Evolutionary conservation across 2,329 filamentous ascomycete genomes (phyloP).

Genomic region (Ophiocordyceps camponoti-floridani): DNA sequence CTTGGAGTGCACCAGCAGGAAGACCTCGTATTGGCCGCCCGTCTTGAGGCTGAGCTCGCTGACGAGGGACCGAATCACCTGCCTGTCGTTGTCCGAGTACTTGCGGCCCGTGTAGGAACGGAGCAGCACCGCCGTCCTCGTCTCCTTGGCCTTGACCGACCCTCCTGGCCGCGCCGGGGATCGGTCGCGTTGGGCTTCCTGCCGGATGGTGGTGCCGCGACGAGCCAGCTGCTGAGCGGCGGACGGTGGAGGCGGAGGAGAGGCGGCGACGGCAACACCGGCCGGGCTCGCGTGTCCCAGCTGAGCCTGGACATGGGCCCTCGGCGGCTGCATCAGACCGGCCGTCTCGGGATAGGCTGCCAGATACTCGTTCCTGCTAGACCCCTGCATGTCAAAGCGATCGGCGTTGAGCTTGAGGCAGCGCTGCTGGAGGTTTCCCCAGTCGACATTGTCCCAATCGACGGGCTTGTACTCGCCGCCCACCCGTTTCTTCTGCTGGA

Average conservation of each 20-base stretch:
- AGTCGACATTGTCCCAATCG: constrained; percentile 48
- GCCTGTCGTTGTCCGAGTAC: constrained; percentile 64
- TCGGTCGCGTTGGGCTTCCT: background rate
- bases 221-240: background rate
- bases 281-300: background rate
- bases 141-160: constrained; percentile 13
- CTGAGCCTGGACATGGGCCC: constrained; percentile 2
- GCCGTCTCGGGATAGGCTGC: constrained; percentile 20
- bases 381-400: constrained; percentile 33
- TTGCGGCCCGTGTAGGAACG: constrained; percentile 58
- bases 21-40: constrained; percentile 67
- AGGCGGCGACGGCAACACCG: no score
- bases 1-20: constrained; percentile 65
- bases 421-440: constrained; percentile 50
- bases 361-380: constrained; percentile 23
- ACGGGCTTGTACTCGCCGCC: constrained; percentile 18
- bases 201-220: background rate
- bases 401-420: constrained; percentile 49
- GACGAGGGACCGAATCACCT: constrained; percentile 62
- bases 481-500: constrained; percentile 27
- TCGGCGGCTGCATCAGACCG: constrained; percentile 4
- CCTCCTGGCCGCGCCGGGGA: no score
- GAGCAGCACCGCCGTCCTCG: constrained; percentile 56
- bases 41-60: constrained; percentile 59
- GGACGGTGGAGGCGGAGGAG: background rate